Conservation (phyloP, 2,329 filamentous ascomycete genomes). For the Aspergillus sergii region DNA sequence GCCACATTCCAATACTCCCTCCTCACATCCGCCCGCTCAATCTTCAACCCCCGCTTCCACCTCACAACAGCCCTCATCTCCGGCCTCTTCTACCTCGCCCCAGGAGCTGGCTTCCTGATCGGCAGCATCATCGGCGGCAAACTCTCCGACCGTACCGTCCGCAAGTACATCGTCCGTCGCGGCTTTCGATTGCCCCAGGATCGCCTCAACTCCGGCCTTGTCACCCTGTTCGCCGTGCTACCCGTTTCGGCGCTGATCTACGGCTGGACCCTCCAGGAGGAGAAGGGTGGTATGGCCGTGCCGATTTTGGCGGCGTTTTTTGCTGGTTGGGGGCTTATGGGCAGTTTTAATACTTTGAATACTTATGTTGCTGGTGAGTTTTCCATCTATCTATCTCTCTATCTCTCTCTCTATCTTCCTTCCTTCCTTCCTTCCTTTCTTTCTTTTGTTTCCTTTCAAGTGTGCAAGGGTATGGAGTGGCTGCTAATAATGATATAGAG, state of each 20-base stretch:
- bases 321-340: conserved; percentile 71
- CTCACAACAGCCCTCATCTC: conserved; percentile 66
- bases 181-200: conserved; percentile 69
- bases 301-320: conserved; percentile 73
- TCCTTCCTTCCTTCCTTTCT: too few relatives aligned
- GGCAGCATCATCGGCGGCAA: conserved; percentile 71
- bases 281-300: conserved; percentile 55
- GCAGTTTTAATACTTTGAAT: conserved; percentile 74
- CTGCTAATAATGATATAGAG: conserved; percentile 65
- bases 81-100: conserved; percentile 74
- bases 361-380: conserved; percentile 58
- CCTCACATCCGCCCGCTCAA: conserved; percentile 69
- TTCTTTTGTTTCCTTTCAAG: background rate
- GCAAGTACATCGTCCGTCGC: conserved; percentile 62
- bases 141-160: conserved; percentile 68
- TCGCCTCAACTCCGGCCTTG: conserved; percentile 61
- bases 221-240: conserved; percentile 60
- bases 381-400: background rate
- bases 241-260: conserved; percentile 68
- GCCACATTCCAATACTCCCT: conserved; percentile 75
- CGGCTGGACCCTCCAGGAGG: conserved; percentile 64
- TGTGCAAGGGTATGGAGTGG: conserved; percentile 34
- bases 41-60: conserved; percentile 73
- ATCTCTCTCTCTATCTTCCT: too few relatives aligned
- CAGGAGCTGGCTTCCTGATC: conserved; percentile 68